Base-by-base conservation (phyloP, 2,329 filamentous ascomycete genomes). In the Chrysoporthe austroafricana region DNA sequence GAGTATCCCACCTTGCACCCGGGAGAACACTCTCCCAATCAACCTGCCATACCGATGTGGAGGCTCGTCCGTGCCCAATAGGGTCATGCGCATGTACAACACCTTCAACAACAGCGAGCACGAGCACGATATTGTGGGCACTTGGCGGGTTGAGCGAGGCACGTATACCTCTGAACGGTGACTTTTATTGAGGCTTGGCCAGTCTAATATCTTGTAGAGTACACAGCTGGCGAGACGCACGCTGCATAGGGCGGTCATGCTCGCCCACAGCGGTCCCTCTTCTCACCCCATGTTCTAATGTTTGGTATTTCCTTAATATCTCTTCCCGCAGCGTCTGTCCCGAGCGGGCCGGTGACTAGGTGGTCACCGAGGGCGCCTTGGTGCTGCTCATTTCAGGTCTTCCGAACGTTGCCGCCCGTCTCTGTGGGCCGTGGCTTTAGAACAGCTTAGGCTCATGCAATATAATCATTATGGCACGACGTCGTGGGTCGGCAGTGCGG, bases 151-250 rank as follows among this genome's bases (percentile, higher is more conserved):
- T 59, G 14, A 61, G 54, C 58, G 68, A 69, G 68, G 65, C 68
- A 68, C 68, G 68, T 69, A 65, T 69, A 66, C 68, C 68, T 65
- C 68, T 63, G 14, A 69, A 69, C 52, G 58, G 46, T 69, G 63
- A 59, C 58, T 69, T 69, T 62, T 62, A 62, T 66, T 67, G 48
- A 48, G 42, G 62, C 56, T 62, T 50, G 50, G 34, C 52, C 62
- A 58, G 34, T 67, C 65, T 69, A 69, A 21, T 64, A 58, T 26
- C 26, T 26, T 62, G 44, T 69, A 69, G 48, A 36, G 59, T 67
- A 69, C 68, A 67, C 58, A 26, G 62, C 65, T 62, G 60, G 62
- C 50, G 39, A 36, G 42, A 57, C 32, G 34, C 8, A 18, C 21
- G 26, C 48, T n/a, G 32, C 67, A 46, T 9, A 26, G 14, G 9